A percentile compares a stretch with the other conserved stretches of the same genome.
These are phyloP conservation scores for Linanthus parryae DNA, from an alignment of 148 eudicot genomes.

Conservation along the genomic window DNA sequence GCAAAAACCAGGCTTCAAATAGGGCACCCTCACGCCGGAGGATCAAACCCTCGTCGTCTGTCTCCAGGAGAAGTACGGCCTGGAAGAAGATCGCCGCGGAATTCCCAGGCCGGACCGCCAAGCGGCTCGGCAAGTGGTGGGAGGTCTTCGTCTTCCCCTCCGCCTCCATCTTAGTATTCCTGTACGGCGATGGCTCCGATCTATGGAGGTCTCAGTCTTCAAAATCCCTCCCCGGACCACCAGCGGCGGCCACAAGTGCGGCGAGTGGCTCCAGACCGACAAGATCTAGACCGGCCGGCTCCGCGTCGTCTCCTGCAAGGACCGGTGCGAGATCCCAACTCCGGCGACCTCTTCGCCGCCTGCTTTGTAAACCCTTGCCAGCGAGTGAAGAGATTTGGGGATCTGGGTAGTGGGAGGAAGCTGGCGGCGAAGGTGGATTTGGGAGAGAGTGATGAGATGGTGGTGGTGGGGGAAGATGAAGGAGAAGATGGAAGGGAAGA, in stretches of 20 bases:
- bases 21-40: conserved; percentile 55
- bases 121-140: conserved; percentile 82
- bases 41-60: conserved; percentile 56
- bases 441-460: no score
- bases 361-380: no score
- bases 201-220: conserved; percentile 87
- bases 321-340: conserved; percentile 83
- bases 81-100: conserved; percentile 70
- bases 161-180: no score
- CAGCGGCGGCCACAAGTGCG: conserved; percentile 93
- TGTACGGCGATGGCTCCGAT: no score
- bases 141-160: no score
- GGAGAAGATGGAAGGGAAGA: no score
- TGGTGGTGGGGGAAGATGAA: no score
- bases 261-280: conserved; percentile 97
- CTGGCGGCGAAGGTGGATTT: no score
- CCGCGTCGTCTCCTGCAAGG: conserved; percentile 72
- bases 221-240: conserved; percentile 94
- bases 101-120: conserved; percentile 66
- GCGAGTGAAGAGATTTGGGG: no score
- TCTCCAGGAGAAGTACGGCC: conserved; percentile 59
- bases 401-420: no score
- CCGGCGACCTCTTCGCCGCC: conserved; percentile 95
- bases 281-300: conserved; percentile 97
- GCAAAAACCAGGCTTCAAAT: no score